Conservation (phyloP, 2,329 filamentous ascomycete species). For the Diaporthe sp. region DNA sequence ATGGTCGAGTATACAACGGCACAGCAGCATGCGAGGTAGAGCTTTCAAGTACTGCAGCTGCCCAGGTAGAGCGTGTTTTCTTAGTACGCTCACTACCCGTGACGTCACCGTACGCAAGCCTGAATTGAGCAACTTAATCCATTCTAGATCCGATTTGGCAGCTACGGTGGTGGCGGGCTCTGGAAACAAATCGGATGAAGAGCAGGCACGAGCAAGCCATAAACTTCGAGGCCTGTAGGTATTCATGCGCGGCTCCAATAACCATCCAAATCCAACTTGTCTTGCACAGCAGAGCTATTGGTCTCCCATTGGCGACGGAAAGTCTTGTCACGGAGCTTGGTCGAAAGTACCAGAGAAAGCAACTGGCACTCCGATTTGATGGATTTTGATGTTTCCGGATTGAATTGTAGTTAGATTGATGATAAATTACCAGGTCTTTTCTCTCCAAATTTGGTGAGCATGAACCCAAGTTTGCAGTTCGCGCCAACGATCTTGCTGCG, state of each 20-base stretch:
- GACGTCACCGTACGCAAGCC: conserved; percentile 13
- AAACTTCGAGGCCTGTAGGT: neutral
- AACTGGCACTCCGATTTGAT: neutral
- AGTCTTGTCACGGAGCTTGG: neutral
- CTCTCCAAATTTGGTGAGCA: neutral
- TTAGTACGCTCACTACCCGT: neutral
- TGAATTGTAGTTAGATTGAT: neutral
- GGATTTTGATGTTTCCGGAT: neutral
- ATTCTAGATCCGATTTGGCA: neutral
- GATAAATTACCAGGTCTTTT: neutral
- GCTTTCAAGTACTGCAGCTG: neutral
- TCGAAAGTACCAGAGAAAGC: neutral
- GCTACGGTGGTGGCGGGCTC: neutral
- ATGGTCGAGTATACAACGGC: too few species aligned
- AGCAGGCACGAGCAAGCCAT: neutral
- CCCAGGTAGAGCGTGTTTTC: neutral
- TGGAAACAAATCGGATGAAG: neutral
- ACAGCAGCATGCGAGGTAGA: neutral
- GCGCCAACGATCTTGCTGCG: neutral
- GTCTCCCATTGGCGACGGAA: too few species aligned
- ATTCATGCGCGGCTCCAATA: neutral
- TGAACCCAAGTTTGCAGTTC: neutral
- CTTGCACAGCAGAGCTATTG: neutral
- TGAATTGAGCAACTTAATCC: neutral
- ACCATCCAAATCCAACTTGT: neutral